Evolutionary conservation across 2,329 filamentous ascomycete species (phyloP).

Genomic region (Sclerotinia sclerotiorum): DNA sequence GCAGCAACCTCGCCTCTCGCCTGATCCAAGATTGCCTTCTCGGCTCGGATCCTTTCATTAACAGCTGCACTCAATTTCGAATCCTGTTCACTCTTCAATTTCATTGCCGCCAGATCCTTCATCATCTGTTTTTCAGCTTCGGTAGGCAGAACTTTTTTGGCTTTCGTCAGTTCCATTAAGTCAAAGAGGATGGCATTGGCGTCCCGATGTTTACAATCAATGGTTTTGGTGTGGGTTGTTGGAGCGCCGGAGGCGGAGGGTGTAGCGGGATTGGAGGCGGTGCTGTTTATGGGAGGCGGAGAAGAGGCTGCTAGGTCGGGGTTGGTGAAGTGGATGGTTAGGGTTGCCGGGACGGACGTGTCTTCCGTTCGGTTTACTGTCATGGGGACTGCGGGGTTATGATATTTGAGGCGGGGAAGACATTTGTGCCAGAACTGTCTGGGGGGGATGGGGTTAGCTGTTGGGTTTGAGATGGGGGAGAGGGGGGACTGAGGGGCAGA

Average conservation of each 20-base stretch:
- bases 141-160: slow-evolving; percentile 55
- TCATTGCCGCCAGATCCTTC: slow-evolving; percentile 55
- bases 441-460: neutral
- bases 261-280: slow-evolving; percentile 45
- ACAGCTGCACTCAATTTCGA: slow-evolving; percentile 53
- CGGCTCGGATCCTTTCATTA: slow-evolving; percentile 58
- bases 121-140: slow-evolving; percentile 60
- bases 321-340: slow-evolving; percentile 64
- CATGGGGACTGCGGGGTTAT: slow-evolving; percentile 86
- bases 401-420: slow-evolving; percentile 86
- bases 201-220: slow-evolving; percentile 64
- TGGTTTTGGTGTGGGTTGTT: slow-evolving; percentile 43
- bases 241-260: slow-evolving; percentile 33
- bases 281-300: slow-evolving; percentile 34
- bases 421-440: slow-evolving; percentile 88
- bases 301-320: slow-evolving; percentile 24
- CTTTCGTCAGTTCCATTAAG: slow-evolving; percentile 63
- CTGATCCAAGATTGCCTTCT: slow-evolving; percentile 58
- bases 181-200: slow-evolving; percentile 62
- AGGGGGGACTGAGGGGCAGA: neutral
- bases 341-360: slow-evolving; percentile 55
- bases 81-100: slow-evolving; percentile 54
- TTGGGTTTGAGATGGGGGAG: slow-evolving; percentile 29
- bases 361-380: slow-evolving; percentile 69
- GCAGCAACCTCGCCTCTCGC: slow-evolving; percentile 46